These are phyloP conservation scores for Phaeophleospora eucalypticola DNA, from an alignment of 2,329 filamentous ascomycete genomes.

Conservation along the genomic window DNA sequence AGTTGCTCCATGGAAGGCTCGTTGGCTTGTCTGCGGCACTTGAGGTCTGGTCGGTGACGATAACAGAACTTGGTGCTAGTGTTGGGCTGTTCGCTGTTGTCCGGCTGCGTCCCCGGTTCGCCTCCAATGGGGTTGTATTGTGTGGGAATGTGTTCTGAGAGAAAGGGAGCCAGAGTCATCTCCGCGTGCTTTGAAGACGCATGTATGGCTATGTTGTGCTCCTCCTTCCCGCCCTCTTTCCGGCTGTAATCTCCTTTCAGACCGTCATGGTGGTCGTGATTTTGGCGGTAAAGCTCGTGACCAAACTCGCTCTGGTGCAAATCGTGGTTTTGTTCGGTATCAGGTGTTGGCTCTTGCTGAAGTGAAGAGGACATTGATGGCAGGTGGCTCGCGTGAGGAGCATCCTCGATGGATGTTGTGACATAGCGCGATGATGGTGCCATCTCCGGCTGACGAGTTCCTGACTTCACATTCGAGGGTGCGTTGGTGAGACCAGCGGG, in stretches of 20 bases:
- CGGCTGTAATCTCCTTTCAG: conserved; percentile 24
- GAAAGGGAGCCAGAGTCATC: conserved; percentile 79
- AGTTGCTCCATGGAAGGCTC: conserved; percentile 95
- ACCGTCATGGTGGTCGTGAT: conserved; percentile 32
- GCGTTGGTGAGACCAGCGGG: neutral
- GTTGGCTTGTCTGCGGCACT: conserved; percentile 87
- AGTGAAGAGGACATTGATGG: conserved; percentile 1
- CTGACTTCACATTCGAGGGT: conserved; percentile 7
- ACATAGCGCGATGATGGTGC: conserved; percentile 18
- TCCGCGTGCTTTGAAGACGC: conserved; percentile 60
- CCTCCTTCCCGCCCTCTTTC: conserved; percentile 21
- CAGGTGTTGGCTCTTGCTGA: conserved; percentile 19
- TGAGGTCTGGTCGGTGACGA: conserved; percentile 86
- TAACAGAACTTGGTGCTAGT: conserved; percentile 92
- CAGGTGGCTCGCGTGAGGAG: neutral
- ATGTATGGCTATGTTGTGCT: conserved; percentile 38
- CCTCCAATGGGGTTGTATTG: conserved; percentile 75
- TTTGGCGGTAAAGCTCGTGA: conserved; percentile 27
- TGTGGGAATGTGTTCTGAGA: conserved; percentile 83
- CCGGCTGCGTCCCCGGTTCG: conserved; percentile 27
- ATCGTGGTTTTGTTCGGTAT: conserved; percentile 20
- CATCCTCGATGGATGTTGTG: neutral
- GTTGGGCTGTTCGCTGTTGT: conserved; percentile 30
- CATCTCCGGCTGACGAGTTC: conserved; percentile 5
- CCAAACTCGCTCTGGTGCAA: neutral